Conservation (phyloP, 108 stramenopile genomes). For the Fistulifera solaris region DNA sequence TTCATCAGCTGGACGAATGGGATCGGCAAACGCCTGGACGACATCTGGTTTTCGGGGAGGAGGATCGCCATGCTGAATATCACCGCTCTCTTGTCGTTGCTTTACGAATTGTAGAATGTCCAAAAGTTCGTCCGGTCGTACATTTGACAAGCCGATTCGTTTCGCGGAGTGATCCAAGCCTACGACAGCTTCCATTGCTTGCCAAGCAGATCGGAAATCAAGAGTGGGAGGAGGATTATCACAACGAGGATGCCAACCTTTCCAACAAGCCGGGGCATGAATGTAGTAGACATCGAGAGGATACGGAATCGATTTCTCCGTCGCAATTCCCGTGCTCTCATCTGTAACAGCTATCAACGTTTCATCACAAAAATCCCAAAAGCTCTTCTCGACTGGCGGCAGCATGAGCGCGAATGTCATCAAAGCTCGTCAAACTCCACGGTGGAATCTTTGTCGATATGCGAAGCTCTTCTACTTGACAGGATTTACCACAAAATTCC, state of each 20-base stretch:
- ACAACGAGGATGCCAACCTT: constrained; percentile 46
- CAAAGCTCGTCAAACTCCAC: constrained; percentile 28
- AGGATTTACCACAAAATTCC: neutral
- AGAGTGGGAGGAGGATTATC: constrained; percentile 24
- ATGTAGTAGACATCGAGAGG: constrained; percentile 45
- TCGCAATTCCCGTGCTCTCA: neutral
- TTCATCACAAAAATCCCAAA: constrained; percentile 32
- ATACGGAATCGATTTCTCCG: constrained; percentile 2
- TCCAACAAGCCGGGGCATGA: constrained; percentile 35
- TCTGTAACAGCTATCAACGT: neutral
- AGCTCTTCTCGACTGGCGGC: constrained; percentile 23
- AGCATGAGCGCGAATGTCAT: constrained; percentile 32
- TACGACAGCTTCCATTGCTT: constrained; percentile 40
- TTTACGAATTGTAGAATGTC: constrained; percentile 28
- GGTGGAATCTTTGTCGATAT: constrained; percentile 52
- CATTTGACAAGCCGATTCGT: constrained; percentile 42
- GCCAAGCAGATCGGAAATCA: constrained; percentile 29
- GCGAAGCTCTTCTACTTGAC: constrained; percentile 9
- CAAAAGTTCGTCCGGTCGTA: constrained; percentile 23
- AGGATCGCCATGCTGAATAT: neutral
- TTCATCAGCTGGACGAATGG: constrained; percentile 26
- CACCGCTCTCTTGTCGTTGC: constrained; percentile 12
- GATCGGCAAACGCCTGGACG: constrained; percentile 41
- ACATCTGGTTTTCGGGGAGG: constrained; percentile 47
- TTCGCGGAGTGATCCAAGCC: constrained; percentile 28